Conservation (phyloP, 2,329 filamentous ascomycete genomes). For the Arthrocladium fulminans region DNA sequence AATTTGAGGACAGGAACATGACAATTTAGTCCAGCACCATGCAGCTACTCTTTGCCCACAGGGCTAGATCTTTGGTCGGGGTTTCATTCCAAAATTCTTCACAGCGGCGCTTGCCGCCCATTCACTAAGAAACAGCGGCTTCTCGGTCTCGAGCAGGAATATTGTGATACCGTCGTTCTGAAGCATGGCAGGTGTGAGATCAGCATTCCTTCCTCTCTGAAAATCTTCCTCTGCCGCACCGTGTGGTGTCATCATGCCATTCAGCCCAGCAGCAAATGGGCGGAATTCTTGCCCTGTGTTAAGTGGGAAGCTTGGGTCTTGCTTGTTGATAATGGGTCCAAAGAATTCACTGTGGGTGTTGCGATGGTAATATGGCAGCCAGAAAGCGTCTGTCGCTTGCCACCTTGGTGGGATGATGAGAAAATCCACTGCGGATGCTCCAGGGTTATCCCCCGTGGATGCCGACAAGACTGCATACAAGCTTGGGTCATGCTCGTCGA, state of each 20-base stretch:
- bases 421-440: constrained; percentile 29
- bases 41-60: neutral
- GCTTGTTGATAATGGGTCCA: constrained; percentile 12
- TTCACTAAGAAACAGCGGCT: constrained; percentile 12
- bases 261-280: constrained; percentile 7
- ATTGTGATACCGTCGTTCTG: constrained; percentile 12
- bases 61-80: neutral
- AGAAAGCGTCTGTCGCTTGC: constrained; percentile 34
- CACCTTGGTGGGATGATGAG: constrained; percentile 34
- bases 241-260: constrained; percentile 7
- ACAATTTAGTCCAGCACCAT: neutral
- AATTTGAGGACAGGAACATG: too few species aligned
- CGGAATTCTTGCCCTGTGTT: constrained; percentile 7
- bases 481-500: constrained; percentile 35
- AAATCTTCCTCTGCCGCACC: constrained; percentile 10
- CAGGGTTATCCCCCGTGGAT: constrained; percentile 25
- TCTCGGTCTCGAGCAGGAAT: constrained; percentile 17
- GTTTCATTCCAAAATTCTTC: constrained; percentile 1
- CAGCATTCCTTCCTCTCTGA: constrained; percentile 7
- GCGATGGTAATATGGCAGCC: constrained; percentile 36
- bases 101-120: constrained; percentile 10
- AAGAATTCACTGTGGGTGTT: constrained; percentile 31
- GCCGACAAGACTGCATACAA: constrained; percentile 35
- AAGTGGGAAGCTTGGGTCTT: constrained; percentile 8
- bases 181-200: constrained; percentile 6